Base-by-base conservation (phyloP, 2,329 filamentous ascomycete genomes). In the Allantophomopsis cytisporea region DNA sequence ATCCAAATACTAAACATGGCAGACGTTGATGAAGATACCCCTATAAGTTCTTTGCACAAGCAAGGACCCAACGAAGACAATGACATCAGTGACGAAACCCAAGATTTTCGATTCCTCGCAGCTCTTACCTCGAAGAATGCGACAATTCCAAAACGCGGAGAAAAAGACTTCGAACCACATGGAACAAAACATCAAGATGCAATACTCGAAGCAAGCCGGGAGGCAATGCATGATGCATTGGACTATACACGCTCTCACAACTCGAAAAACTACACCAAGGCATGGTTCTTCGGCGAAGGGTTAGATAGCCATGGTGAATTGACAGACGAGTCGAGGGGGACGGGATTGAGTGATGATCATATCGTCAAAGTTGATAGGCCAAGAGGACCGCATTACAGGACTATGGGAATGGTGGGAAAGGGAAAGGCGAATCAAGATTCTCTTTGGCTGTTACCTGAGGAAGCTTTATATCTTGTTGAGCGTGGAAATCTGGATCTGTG, bases 161-260 rank as follows among this genome's bases (percentile, higher is more conserved):
- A 94, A 58, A 98, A 98, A 60, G 91, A 98, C 63, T 98, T 95
- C 58, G 91, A 96, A 62, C 80, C 83, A 20, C 87, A 96, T 60
- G 83, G 84, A 36, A 96, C 91, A 2, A 73, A 75, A 23, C 76
- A 83, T 23, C 91, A 98, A 60, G 76, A 80, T 47, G 70, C 73
- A 41, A 74, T 80, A 7, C 76, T 98, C 38, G 81, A 86, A 53
- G 74, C 83, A 36, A 94, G 86, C 45, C 78, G 89, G 40, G 69
- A 73, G 49, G 89, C 88, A 15, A 91, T 98, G 82, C 83, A 94
- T 59, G 79, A 86, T 50, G 88, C 89, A 2, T 69, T 96, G 40
- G 71, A 76, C 38, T 81, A 82, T 56, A 82, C 83, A 37, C 75
- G 89, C 37, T 66, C 81, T 20, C 87, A 94, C 55, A 64, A 68